Evolutionary conservation across 1,284 basidiomycete species (phyloP).

Genomic region (Melampsora americana): DNA sequence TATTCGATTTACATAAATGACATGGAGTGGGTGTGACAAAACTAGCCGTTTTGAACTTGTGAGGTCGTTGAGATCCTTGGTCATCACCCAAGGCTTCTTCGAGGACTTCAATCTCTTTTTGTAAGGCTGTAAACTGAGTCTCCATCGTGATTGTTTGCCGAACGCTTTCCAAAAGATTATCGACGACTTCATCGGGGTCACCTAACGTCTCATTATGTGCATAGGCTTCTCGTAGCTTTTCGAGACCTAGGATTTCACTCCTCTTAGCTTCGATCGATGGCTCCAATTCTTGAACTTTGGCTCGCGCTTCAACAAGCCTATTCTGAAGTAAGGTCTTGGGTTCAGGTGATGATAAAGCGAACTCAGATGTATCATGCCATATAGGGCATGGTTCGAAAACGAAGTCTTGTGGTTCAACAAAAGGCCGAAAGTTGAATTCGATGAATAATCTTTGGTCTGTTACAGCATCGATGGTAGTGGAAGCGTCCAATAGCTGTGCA

Average conservation of each 20-base stretch:
- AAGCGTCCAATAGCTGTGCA: slow-evolving; percentile 57
- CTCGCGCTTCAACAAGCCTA: slow-evolving; percentile 63
- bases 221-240: slow-evolving; percentile 61
- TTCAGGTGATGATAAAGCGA: slow-evolving; percentile 55
- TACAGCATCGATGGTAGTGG: slow-evolving; percentile 60
- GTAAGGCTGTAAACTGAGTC: slow-evolving; percentile 61
- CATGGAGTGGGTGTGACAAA: slow-evolving; percentile 79
- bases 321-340: slow-evolving; percentile 75
- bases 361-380: slow-evolving; percentile 69
- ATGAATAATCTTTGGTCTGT: slow-evolving; percentile 70
- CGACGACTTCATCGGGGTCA: slow-evolving; percentile 64
- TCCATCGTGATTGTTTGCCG: slow-evolving; percentile 64
- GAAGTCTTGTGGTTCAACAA: slow-evolving; percentile 65
- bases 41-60: slow-evolving; percentile 73
- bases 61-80: slow-evolving; percentile 66
- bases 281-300: slow-evolving; percentile 63
- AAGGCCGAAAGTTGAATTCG: slow-evolving; percentile 66
- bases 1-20: slow-evolving; percentile 69
- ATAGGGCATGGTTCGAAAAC: slow-evolving; percentile 69
- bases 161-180: slow-evolving; percentile 66
- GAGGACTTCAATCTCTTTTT: slow-evolving; percentile 65
- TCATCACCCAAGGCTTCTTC: slow-evolving; percentile 68
- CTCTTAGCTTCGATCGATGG: slow-evolving; percentile 63
- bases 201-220: slow-evolving; percentile 61
- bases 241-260: slow-evolving; percentile 62